Evolutionary conservation across 2,329 filamentous ascomycete genomes (phyloP).

Genomic region (Rugonectria rugulosa): DNA sequence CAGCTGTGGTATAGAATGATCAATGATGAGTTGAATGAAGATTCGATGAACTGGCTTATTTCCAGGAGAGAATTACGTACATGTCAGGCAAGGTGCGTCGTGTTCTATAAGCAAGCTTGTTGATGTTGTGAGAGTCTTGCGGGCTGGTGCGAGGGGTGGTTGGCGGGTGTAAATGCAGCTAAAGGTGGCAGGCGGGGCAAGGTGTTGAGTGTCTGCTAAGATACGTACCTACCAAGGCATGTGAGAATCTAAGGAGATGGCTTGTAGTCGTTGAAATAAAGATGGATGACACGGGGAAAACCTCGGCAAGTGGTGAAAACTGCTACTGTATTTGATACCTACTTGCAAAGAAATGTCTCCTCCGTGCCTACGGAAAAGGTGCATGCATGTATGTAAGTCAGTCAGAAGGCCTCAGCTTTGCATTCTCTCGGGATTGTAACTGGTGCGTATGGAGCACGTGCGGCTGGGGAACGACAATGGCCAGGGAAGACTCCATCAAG

Average conservation of each 20-base stretch:
- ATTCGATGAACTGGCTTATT: neutral
- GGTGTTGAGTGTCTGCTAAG: too few species aligned
- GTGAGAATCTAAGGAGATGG: constrained; percentile 31
- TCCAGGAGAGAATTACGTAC: too few species aligned
- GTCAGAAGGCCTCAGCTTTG: constrained; percentile 6
- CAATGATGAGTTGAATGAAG: constrained; percentile 7
- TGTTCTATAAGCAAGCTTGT: too few species aligned
- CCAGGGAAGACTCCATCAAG: constrained; percentile 20
- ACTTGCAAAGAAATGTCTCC: too few species aligned
- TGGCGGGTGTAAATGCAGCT: constrained; percentile 20
- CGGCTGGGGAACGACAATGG: constrained; percentile 10
- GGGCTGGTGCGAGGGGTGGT: constrained; percentile 3
- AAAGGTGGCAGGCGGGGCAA: constrained; percentile 13
- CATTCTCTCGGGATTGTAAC: too few species aligned
- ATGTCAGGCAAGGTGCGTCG: too few species aligned
- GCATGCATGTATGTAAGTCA: too few species aligned
- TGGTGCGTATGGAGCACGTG: constrained; percentile 38
- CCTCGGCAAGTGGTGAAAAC: constrained; percentile 23
- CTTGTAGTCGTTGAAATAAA: neutral
- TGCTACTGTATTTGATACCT: too few species aligned
- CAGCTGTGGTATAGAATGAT: too few species aligned
- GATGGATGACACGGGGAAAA: constrained; percentile 12
- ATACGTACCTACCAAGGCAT: too few species aligned
- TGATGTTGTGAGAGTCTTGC: neutral
- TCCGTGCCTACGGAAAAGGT: too few species aligned